These are phyloP conservation scores for Macrophomina tecta DNA, from an alignment of 2,329 filamentous ascomycete genomes.

Conservation along the genomic window DNA sequence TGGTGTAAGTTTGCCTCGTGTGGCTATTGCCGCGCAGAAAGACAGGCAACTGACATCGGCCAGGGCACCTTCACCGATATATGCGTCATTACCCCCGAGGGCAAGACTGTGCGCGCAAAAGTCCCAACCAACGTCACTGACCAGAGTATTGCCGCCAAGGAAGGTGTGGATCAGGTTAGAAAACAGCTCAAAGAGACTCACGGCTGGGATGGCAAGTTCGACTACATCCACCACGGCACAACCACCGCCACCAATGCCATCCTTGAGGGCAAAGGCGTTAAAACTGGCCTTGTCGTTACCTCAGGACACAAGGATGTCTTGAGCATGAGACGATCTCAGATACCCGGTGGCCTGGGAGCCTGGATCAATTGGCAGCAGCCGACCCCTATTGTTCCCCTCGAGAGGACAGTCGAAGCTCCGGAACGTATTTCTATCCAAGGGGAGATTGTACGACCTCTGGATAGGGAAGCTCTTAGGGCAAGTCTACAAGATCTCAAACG, in stretches of 20 bases:
- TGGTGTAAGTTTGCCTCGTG: slow-evolving; percentile 29
- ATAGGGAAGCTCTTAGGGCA: slow-evolving; percentile 47
- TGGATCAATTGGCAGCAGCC: slow-evolving; percentile 58
- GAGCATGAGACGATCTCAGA: slow-evolving; percentile 54
- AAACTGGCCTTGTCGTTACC: slow-evolving; percentile 55
- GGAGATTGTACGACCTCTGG: slow-evolving; percentile 47
- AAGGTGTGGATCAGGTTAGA: slow-evolving; percentile 53
- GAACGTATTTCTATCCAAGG: slow-evolving; percentile 54
- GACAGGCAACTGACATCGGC: slow-evolving; percentile 28
- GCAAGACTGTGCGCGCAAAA: slow-evolving; percentile 53
- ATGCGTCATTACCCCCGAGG: slow-evolving; percentile 54
- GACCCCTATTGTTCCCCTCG: slow-evolving; percentile 56
- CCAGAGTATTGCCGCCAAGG: slow-evolving; percentile 55
- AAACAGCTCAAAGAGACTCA: slow-evolving; percentile 47
- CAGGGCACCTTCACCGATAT: slow-evolving; percentile 56
- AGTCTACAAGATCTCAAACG: slow-evolving; percentile 47
- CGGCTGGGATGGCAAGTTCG: slow-evolving; percentile 53
- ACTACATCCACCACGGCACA: slow-evolving; percentile 58
- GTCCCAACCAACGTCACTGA: slow-evolving; percentile 53
- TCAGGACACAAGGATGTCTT: slow-evolving; percentile 58
- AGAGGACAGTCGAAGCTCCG: slow-evolving; percentile 53
- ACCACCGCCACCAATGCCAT: slow-evolving; percentile 59
- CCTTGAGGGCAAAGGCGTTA: slow-evolving; percentile 57
- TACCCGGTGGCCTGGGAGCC: slow-evolving; percentile 57
- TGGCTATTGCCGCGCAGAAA: too few relatives aligned